These are phyloP conservation scores for Epichloe uncinata DNA, from an alignment of 2,329 filamentous ascomycete species.

Conservation along the genomic window DNA sequence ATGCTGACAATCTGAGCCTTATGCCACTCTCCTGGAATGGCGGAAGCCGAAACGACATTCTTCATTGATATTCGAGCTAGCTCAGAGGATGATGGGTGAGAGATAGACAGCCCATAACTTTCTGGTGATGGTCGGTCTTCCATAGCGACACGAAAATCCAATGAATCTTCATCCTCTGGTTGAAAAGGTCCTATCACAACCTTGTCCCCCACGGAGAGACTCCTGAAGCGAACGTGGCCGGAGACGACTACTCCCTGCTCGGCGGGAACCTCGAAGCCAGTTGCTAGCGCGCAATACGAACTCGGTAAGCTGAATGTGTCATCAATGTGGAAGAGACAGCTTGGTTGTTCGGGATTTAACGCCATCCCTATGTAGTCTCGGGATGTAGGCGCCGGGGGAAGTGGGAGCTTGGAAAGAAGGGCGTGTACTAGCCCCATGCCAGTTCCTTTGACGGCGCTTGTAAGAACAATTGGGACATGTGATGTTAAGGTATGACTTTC, in stretches of 20 bases:
- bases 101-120: slow-evolving; percentile 35
- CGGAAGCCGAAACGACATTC: slow-evolving; percentile 37
- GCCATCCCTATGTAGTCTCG: slow-evolving; percentile 41
- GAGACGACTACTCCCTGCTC: slow-evolving; percentile 63
- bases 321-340: slow-evolving; percentile 74
- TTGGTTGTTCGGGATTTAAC: slow-evolving; percentile 45
- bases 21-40: slow-evolving; percentile 59
- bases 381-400: slow-evolving; percentile 40
- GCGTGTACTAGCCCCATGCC: slow-evolving; percentile 76
- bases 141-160: slow-evolving; percentile 18
- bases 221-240: slow-evolving; percentile 70
- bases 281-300: slow-evolving; percentile 29
- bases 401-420: slow-evolving; percentile 61
- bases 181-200: slow-evolving; percentile 71
- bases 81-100: slow-evolving; percentile 40
- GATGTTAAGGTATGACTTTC: slow-evolving; percentile 27
- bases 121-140: slow-evolving; percentile 34
- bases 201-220: slow-evolving; percentile 62
- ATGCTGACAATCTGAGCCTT: slow-evolving; percentile 71
- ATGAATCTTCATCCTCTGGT: slow-evolving; percentile 35
- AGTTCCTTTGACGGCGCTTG: slow-evolving; percentile 72
- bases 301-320: slow-evolving; percentile 70
- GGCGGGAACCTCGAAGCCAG: slow-evolving; percentile 5
- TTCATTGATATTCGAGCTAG: slow-evolving; percentile 37
- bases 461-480: slow-evolving; percentile 73